These are phyloP conservation scores for Lojkania enalia DNA, from an alignment of 2,329 filamentous ascomycete genomes.

Conservation along the genomic window DNA sequence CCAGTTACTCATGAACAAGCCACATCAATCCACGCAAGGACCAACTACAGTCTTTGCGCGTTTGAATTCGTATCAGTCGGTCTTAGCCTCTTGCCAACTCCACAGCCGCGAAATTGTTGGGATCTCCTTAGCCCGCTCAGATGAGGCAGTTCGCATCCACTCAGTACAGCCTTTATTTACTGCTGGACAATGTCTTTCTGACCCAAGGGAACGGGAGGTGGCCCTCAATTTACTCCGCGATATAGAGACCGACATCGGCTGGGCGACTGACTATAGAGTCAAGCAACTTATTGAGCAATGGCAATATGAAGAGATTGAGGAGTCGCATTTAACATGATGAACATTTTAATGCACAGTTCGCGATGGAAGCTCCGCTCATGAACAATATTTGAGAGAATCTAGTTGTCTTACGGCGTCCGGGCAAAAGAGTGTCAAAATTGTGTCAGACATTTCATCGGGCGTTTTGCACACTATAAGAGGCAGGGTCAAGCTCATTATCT, in stretches of 20 bases:
- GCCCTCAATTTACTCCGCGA: conserved; percentile 60
- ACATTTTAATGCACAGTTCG: too few species aligned
- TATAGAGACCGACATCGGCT: conserved; percentile 66
- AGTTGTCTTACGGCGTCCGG: too few species aligned
- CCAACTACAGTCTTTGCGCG: conserved; percentile 58
- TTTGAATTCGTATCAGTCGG: conserved; percentile 60
- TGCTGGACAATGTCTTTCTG: conserved; percentile 63
- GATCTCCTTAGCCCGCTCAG: conserved; percentile 60
- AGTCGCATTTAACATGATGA: too few species aligned
- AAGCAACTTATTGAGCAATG: conserved; percentile 57
- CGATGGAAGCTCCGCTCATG: too few species aligned
- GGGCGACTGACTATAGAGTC: conserved; percentile 65
- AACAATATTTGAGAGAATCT: too few species aligned
- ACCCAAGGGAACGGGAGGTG: conserved; percentile 57
- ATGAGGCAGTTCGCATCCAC: conserved; percentile 61
- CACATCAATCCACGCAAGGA: conserved; percentile 57
- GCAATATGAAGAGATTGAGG: conserved; percentile 40
- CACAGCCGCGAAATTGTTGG: conserved; percentile 66
- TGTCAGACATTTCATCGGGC: too few species aligned
- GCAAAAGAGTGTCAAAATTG: too few species aligned
- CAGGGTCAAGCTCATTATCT: too few species aligned
- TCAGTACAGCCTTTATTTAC: conserved; percentile 64
- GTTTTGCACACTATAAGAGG: too few species aligned
- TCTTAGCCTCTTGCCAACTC: conserved; percentile 57
- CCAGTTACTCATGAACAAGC: conserved; percentile 63